Conservation (phyloP, 306 rosid genomes). For the Inga oerstediana region DNA sequence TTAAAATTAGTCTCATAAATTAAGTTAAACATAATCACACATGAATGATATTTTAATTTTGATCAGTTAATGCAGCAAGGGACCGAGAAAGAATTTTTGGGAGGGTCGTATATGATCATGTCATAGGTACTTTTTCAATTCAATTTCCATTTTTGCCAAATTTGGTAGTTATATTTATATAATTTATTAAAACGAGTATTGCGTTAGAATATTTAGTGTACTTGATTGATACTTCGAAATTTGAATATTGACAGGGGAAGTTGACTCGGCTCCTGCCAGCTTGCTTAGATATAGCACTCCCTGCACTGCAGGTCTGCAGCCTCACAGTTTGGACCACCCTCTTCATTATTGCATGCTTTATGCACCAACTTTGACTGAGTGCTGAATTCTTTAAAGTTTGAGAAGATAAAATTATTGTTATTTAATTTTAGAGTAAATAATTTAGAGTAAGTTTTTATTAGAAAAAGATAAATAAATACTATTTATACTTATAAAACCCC, state of each 20-base stretch:
- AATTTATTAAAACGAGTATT: not conserved
- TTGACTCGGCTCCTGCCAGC: not conserved
- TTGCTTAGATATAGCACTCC: not conserved
- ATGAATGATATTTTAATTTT: not conserved
- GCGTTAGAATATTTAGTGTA: not conserved
- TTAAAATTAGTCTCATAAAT: not conserved
- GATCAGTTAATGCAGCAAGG: not conserved
- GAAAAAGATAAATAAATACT: too few species aligned
- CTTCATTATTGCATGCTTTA: not conserved
- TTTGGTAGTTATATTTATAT: not conserved
- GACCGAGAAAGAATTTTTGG: too few species aligned
- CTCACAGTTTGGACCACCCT: not conserved
- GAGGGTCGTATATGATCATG: not conserved
- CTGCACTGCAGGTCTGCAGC: not conserved
- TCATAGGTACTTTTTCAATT: not conserved
- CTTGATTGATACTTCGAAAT: not conserved
- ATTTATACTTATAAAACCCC: too few species aligned
- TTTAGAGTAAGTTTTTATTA: too few species aligned
- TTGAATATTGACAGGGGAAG: not conserved
- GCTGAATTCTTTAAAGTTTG: not conserved
- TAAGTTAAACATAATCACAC: not conserved
- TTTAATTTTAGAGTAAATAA: too few species aligned
- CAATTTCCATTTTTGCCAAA: not conserved
- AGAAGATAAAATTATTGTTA: not conserved
- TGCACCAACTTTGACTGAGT: not conserved